Conservation (phyloP, 1,284 basidiomycete genomes). For the Schizophyllum commune region DNA sequence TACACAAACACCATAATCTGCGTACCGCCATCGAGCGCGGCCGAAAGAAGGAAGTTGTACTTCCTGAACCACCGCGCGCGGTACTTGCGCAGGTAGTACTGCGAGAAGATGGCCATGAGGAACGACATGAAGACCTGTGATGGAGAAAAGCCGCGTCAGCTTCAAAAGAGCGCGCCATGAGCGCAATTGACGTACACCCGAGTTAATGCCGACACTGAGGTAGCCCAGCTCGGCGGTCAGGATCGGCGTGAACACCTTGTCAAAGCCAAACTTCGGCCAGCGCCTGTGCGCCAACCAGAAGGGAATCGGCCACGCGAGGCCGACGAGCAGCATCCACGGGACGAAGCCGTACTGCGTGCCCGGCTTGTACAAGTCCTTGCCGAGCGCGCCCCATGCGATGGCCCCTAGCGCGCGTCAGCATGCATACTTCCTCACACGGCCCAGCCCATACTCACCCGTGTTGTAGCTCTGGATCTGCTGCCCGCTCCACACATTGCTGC, state of each 20-base stretch:
- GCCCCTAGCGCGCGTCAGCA: constrained; percentile 18
- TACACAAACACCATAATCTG: constrained; percentile 45
- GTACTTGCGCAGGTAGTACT: constrained; percentile 20
- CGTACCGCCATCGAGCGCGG: constrained; percentile 53
- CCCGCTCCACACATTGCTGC: constrained; percentile 39
- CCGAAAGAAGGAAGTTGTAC: constrained; percentile 50
- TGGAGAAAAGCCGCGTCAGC: not conserved
- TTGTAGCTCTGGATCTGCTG: constrained; percentile 9
- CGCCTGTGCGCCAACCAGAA: constrained; percentile 43
- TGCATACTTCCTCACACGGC: too few species aligned
- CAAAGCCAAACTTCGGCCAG: constrained; percentile 38
- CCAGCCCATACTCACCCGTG: not conserved
- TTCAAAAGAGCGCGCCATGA: too few species aligned
- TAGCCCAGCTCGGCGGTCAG: constrained; percentile 26
- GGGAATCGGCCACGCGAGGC: constrained; percentile 44
- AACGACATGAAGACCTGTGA: not conserved
- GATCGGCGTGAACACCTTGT: constrained; percentile 42
- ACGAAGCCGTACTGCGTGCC: constrained; percentile 40
- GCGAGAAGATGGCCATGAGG: constrained; percentile 10
- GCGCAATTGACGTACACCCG: too few species aligned
- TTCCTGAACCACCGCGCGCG: constrained; percentile 45
- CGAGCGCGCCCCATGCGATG: constrained; percentile 54
- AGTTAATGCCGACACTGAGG: constrained; percentile 38
- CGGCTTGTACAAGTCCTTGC: constrained; percentile 41
- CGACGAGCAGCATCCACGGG: constrained; percentile 45